Base-by-base conservation (phyloP, 192 early-diverging fungal species). In the Coemansia sp. region DNA sequence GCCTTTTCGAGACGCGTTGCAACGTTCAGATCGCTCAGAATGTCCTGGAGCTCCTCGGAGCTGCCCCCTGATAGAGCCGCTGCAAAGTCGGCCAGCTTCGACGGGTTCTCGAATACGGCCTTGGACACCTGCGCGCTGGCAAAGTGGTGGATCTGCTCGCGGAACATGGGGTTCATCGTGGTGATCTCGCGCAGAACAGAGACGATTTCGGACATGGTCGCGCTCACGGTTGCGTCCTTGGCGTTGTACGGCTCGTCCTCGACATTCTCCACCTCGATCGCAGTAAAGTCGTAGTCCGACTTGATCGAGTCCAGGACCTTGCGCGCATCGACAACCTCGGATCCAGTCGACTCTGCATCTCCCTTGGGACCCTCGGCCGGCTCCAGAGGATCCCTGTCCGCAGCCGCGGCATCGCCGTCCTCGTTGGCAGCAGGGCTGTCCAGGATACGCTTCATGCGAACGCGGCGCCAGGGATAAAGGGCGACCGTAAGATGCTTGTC, bases 121-220 rank as follows among this genome's bases (percentile, higher is more conserved):
- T 95, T 95, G 18, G 94, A 94, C 24, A 94, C 91, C 74, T 97
- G 94, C 1, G 89, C 89, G 83, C 96, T 95, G 50, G 91, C 92
- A 74, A 99, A 95, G 67, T 91, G 93, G 60, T 95, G 90, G 68
- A 99, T 99, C 82, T 99, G 97, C 80, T 99, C 97, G 29, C 97
- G 87, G 78, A 99, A 91, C 45, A 99, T 86, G 10, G 94, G 93
- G 70, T 98, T 99, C 69, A 95, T 71, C 8, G 88, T 83, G 6
- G 93, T 93, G 62, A 99, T 97, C 72, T 99, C 97, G 73, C 95
- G 95, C 67, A 99, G 90, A 10, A 95, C 94, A 2, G 93, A 90
- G 8, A 99, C 89, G 59, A 97, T 95, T 75, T 99, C 97, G 0
- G 90, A 90, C 25, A 93, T 95, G 28, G 91, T 89, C 23, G 97